Percentiles rank a stretch among this genome's conserved stretches.
Conservation (phyloP, 169 alveolate genomes). For the Cryptosporidium xiaoi region DNA sequence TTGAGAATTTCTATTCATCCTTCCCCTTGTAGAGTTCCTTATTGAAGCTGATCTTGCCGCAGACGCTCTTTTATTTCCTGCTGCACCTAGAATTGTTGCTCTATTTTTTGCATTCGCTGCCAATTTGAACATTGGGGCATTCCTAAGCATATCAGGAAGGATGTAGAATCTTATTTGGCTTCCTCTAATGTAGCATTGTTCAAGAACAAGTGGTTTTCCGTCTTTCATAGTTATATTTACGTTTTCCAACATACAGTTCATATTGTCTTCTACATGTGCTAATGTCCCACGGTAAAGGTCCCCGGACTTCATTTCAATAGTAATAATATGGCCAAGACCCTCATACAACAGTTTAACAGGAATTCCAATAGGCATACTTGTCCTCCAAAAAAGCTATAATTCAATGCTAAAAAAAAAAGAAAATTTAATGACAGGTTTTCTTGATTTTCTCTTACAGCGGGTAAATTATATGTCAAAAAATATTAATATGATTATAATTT, state of each 20-base stretch:
- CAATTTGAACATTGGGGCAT: constrained; percentile 98
- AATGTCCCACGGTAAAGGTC: constrained; percentile 95
- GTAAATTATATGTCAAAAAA: not conserved
- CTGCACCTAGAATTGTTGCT: constrained; percentile 82
- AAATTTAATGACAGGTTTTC: not conserved
- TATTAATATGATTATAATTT: not conserved
- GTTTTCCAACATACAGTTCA: constrained; percentile 97
- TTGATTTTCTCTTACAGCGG: constrained; percentile 10
- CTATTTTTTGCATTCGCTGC: constrained; percentile 81
- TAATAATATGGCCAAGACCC: constrained; percentile 97
- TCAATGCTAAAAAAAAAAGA: not conserved
- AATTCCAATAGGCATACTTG: constrained; percentile 92
- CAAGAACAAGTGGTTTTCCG: constrained; percentile 93
- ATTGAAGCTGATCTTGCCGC: constrained; percentile 77
- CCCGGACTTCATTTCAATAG: constrained; percentile 96
- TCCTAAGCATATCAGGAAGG: constrained; percentile 98
- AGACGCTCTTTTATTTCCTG: constrained; percentile 82
- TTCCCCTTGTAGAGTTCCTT: constrained; percentile 76
- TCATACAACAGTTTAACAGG: constrained; percentile 98
- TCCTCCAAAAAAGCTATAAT: not conserved
- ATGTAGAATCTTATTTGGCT: constrained; percentile 94
- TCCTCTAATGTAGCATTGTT: constrained; percentile 92
- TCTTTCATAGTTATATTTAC: constrained; percentile 96
- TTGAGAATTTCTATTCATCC: not conserved
- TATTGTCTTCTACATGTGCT: constrained; percentile 95